A percentile compares a stretch with the other conserved stretches of the same genome.
Evolutionary conservation across 192 early-diverging fungal genomes (phyloP).

Genomic region (Coemansia sp.): DNA sequence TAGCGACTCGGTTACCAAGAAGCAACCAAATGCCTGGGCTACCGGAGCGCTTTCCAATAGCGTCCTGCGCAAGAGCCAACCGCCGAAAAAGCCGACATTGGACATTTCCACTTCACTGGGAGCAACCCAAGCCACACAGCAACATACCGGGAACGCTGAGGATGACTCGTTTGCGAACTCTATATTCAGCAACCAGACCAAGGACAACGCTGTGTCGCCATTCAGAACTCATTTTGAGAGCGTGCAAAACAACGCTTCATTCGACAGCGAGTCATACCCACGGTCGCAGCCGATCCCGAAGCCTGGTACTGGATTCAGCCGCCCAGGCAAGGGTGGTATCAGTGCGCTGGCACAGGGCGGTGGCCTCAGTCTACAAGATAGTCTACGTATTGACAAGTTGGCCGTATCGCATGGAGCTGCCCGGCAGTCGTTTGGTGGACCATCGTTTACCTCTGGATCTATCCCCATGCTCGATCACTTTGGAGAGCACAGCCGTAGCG

Average conservation of each 20-base stretch:
- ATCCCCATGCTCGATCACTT: slow-evolving; percentile 56
- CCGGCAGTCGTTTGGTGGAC: slow-evolving; percentile 42
- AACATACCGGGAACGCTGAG: slow-evolving; percentile 11
- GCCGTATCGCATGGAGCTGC: slow-evolving; percentile 41
- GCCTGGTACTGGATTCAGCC: slow-evolving; percentile 20
- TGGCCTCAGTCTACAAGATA: slow-evolving; percentile 47
- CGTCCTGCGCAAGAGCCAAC: slow-evolving; percentile 12
- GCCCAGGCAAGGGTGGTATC: slow-evolving; percentile 22
- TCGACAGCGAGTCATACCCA: slow-evolving; percentile 15
- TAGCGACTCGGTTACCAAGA: slow-evolving; percentile 5
- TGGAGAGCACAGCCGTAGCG: slow-evolving; percentile 19
- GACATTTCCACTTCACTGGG: background rate
- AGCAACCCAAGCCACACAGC: background rate
- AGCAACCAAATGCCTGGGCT: slow-evolving; percentile 17
- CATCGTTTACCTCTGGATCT: slow-evolving; percentile 47
- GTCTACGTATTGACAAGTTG: slow-evolving; percentile 49
- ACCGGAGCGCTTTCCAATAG: slow-evolving; percentile 13
- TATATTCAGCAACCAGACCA: slow-evolving; percentile 19
- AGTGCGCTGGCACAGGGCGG: slow-evolving; percentile 21
- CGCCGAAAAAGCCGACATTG: slow-evolving; percentile 3
- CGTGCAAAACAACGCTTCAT: slow-evolving; percentile 8
- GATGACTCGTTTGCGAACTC: slow-evolving; percentile 8
- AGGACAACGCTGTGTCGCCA: slow-evolving; percentile 27
- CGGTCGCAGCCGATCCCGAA: slow-evolving; percentile 53
- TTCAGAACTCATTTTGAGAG: slow-evolving; percentile 24